Evolutionary conservation across 768 basidiomycete species (phyloP).

Genomic region (Trametes villosa): DNA sequence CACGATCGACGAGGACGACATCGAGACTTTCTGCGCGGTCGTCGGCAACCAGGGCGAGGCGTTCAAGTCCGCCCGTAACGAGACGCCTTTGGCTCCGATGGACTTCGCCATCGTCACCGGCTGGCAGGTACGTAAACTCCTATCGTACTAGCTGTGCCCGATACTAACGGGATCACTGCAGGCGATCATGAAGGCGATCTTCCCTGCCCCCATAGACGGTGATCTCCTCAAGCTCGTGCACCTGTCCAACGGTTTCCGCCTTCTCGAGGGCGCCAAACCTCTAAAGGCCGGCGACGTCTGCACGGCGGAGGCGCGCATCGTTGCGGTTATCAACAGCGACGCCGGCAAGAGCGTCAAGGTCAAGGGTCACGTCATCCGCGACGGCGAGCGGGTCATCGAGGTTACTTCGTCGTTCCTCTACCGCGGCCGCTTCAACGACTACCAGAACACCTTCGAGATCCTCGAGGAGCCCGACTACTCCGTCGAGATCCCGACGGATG

Average conservation of each 20-base stretch:
- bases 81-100: conserved; percentile 87
- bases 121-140: conserved; percentile 79
- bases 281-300: conserved; percentile 88
- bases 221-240: conserved; percentile 96
- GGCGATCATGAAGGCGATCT: conserved; percentile 99
- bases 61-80: conserved; percentile 79
- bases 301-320: conserved; percentile 85
- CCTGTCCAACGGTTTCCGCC: conserved; percentile 94
- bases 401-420: conserved; percentile 96
- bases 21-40: conserved; percentile 91
- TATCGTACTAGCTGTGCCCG: background rate
- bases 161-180: conserved; percentile 37
- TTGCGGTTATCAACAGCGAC: conserved; percentile 87
- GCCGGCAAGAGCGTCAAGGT: conserved; percentile 94
- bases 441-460: conserved; percentile 94
- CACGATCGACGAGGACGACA: conserved; percentile 70
- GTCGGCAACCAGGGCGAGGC: conserved; percentile 92
- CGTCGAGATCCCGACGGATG: conserved; percentile 74
- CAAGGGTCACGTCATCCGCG: conserved; percentile 80
- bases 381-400: conserved; percentile 83
- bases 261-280: conserved; percentile 76
- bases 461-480: conserved; percentile 88
- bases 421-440: conserved; percentile 93
- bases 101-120: conserved; percentile 98
- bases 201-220: conserved; percentile 89